Conservation (phyloP, 2,329 filamentous ascomycete genomes). For the Periconia digitata region DNA sequence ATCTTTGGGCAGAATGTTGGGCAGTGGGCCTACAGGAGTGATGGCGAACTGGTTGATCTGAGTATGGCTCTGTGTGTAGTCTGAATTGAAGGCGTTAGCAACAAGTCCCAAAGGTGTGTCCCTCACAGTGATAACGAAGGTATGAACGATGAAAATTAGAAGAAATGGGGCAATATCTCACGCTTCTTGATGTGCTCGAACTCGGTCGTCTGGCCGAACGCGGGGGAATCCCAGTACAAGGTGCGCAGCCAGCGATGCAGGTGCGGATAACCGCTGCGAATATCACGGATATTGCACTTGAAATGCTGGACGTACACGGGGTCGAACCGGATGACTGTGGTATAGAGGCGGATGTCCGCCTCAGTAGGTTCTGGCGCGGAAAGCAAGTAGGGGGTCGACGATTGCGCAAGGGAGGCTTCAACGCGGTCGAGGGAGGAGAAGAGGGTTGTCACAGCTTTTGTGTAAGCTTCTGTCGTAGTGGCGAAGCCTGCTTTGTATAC, state of each 20-base stretch:
- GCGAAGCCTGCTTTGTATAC: constrained; percentile 57
- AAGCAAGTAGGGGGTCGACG: constrained; percentile 50
- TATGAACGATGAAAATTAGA: neutral
- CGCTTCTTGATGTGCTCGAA: constrained; percentile 92
- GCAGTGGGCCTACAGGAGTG: constrained; percentile 81
- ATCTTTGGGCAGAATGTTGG: constrained; percentile 75
- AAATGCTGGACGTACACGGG: constrained; percentile 61
- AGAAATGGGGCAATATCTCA: neutral
- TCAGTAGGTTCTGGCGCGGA: constrained; percentile 50
- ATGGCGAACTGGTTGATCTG: constrained; percentile 71
- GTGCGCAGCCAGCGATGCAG: constrained; percentile 80
- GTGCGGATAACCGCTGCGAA: constrained; percentile 78
- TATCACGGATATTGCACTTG: constrained; percentile 82
- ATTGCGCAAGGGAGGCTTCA: constrained; percentile 46
- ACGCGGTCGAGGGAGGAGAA: constrained; percentile 53
- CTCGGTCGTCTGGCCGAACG: constrained; percentile 81
- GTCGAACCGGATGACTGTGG: constrained; percentile 65
- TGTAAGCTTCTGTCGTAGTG: constrained; percentile 55
- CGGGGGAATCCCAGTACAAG: constrained; percentile 75
- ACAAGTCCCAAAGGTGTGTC: too few species aligned
- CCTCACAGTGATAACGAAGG: too few species aligned
- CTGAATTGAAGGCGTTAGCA: neutral
- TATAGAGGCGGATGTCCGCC: constrained; percentile 55
- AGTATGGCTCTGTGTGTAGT: constrained; percentile 67
- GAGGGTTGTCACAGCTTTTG: constrained; percentile 48